phyloP scores from a whole-genome alignment of 208 protist genomes.

The Crithidia brevicula region DNA sequence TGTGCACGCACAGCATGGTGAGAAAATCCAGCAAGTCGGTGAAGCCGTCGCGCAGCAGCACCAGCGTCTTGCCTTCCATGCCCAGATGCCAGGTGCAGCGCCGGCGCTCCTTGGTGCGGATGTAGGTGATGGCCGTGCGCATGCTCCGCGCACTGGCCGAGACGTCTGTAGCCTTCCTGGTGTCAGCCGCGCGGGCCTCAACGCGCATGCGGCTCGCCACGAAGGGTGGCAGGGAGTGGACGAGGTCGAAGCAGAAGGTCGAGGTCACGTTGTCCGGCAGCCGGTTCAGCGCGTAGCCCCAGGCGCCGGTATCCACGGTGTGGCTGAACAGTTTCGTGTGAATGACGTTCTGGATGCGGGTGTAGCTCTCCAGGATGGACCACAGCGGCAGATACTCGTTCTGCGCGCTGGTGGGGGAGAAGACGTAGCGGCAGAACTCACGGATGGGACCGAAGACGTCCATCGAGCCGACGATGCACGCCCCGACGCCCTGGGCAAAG shows the following conservation, averaged over 20 bases:
- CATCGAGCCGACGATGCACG: slow-evolving; percentile 53
- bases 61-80: slow-evolving; percentile 87
- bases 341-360: slow-evolving; percentile 82
- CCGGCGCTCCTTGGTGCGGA: slow-evolving; percentile 82
- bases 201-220: slow-evolving; percentile 79
- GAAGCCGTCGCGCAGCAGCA: slow-evolving; percentile 86
- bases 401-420: slow-evolving; percentile 57
- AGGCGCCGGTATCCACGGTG: slow-evolving; percentile 84
- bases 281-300: slow-evolving; percentile 86
- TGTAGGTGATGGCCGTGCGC: slow-evolving; percentile 65
- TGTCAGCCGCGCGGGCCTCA: slow-evolving; percentile 69
- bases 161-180: slow-evolving; percentile 44
- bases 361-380: slow-evolving; percentile 85
- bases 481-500: slow-evolving; percentile 74
- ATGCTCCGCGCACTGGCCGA: slow-evolving; percentile 23
- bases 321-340: slow-evolving; percentile 80
- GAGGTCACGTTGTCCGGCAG: slow-evolving; percentile 80
- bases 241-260: slow-evolving; percentile 86
- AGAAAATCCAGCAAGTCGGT: slow-evolving; percentile 91
- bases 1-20: slow-evolving; percentile 89
- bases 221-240: slow-evolving; percentile 78
- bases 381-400: slow-evolving; percentile 87
- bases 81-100: slow-evolving; percentile 88
- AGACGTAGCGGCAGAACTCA: slow-evolving; percentile 83
- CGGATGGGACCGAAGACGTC: slow-evolving; percentile 81